These are phyloP conservation scores for Posidonia australis DNA, from an alignment of 106 monocot species.

Conservation along the genomic window DNA sequence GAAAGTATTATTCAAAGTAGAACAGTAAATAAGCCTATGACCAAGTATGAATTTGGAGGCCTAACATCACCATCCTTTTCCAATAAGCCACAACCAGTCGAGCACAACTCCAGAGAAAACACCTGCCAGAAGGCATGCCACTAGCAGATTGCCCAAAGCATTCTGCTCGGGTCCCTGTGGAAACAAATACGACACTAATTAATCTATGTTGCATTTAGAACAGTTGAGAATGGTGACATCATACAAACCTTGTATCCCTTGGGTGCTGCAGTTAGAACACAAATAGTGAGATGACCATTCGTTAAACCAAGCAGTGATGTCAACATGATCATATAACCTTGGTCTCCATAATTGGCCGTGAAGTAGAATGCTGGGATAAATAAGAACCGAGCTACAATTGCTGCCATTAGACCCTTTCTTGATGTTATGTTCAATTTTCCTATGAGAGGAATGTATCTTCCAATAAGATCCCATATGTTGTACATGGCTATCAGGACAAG, in stretches of 20 bases:
- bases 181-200: background rate
- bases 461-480: conserved; percentile 71
- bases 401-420: conserved; percentile 32
- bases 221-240: background rate
- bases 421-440: conserved; percentile 37
- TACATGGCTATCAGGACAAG: conserved; percentile 79
- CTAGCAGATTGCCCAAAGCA: conserved; percentile 62
- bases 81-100: conserved; percentile 85
- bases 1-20: no score
- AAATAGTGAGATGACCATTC: conserved; percentile 75
- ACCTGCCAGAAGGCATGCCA: conserved; percentile 43
- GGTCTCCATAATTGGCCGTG: conserved; percentile 64
- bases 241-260: conserved; percentile 62
- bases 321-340: conserved; percentile 75
- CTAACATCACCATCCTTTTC: conserved; percentile 65
- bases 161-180: conserved; percentile 75
- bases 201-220: no score
- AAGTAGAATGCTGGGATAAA: conserved; percentile 87
- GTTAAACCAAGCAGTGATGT: conserved; percentile 63
- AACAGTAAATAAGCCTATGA: no score
- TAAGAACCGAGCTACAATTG: conserved; percentile 44
- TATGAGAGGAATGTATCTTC: conserved; percentile 56
- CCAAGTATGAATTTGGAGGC: no score
- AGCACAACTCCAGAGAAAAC: conserved; percentile 58
- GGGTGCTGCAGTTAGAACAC: conserved; percentile 53